phyloP scores from a whole-genome alignment of 805 yeast genomes.

The Metschnikowia peoriensis region DNA sequence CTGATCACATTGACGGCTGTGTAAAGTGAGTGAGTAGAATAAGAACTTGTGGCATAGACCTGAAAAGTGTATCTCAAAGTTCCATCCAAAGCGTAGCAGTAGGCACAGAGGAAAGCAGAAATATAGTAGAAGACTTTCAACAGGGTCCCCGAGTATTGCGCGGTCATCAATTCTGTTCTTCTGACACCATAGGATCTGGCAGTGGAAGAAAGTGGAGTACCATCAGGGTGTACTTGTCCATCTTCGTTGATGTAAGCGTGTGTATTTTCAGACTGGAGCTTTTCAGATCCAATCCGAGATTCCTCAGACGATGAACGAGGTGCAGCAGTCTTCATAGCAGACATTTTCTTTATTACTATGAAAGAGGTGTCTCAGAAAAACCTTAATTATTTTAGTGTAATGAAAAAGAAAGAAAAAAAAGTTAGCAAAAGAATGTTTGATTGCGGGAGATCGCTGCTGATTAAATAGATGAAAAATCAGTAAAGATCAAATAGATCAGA shows the following conservation, averaged over 20 bases:
- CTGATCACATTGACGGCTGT: slow-evolving; percentile 60
- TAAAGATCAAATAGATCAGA: slow-evolving; percentile 12
- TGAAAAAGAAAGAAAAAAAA: neutral
- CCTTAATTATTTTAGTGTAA: neutral
- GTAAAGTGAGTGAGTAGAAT: slow-evolving; percentile 50
- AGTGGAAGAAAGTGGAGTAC: slow-evolving; percentile 8
- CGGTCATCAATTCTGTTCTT: slow-evolving; percentile 53
- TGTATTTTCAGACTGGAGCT: neutral
- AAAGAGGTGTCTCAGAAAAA: no score
- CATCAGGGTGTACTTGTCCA: slow-evolving; percentile 1
- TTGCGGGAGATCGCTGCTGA: slow-evolving; percentile 1
- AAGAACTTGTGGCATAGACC: slow-evolving; percentile 54
- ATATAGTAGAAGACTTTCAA: slow-evolving; percentile 45
- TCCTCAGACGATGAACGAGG: slow-evolving; percentile 5
- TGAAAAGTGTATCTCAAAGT: slow-evolving; percentile 49
- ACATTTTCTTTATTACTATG: neutral
- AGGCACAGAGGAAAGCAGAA: slow-evolving; percentile 53
- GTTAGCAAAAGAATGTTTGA: neutral
- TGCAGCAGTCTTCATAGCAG: neutral
- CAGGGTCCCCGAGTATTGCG: slow-evolving; percentile 29
- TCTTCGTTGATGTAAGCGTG: neutral
- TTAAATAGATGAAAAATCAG: slow-evolving; percentile 4
- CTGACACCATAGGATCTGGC: slow-evolving; percentile 50
- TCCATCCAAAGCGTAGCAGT: slow-evolving; percentile 59
- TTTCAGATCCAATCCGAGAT: neutral